Evolutionary conservation across 2,329 filamentous ascomycete genomes (phyloP).

Genomic region (Thelonectria discophora): DNA sequence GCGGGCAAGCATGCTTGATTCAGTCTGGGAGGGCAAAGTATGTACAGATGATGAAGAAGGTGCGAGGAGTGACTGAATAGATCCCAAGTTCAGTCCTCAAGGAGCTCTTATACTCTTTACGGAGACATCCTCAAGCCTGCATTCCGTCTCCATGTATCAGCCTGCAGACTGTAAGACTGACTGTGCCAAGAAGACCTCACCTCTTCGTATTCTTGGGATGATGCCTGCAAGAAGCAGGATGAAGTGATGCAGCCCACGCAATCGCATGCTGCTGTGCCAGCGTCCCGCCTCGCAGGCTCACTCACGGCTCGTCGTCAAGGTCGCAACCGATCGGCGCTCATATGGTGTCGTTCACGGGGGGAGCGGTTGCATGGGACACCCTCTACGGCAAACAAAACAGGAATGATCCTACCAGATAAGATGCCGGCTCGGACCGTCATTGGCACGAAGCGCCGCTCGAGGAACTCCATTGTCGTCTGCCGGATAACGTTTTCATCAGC

Average conservation of each 20-base stretch:
- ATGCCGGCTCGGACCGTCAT: neutral
- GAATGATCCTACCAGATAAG: conserved; percentile 9
- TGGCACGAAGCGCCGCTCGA: neutral
- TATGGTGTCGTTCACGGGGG: conserved; percentile 4
- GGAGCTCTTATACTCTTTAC: neutral
- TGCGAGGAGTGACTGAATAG: neutral
- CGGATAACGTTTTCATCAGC: conserved; percentile 11
- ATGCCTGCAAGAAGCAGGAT: neutral
- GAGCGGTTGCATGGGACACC: conserved; percentile 5
- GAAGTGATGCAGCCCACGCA: conserved; percentile 1
- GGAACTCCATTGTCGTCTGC: neutral
- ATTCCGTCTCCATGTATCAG: neutral
- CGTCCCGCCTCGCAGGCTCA: conserved; percentile 7
- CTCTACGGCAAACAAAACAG: neutral
- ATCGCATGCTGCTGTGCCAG: conserved; percentile 9
- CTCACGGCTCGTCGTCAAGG: conserved; percentile 1
- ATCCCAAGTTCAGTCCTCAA: neutral
- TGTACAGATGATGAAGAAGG: conserved; percentile 1
- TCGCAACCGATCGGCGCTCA: conserved; percentile 12
- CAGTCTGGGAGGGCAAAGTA: neutral
- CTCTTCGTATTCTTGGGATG: conserved; percentile 4
- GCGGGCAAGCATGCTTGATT: conserved; percentile 5
- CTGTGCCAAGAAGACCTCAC: neutral
- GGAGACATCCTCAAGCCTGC: neutral
- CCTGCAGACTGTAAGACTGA: neutral